Percentiles rank a stretch among this genome's conserved stretches.
phyloP scores from a whole-genome alignment of 257 asterid species.

The Capsicum rhomboideum region DNA sequence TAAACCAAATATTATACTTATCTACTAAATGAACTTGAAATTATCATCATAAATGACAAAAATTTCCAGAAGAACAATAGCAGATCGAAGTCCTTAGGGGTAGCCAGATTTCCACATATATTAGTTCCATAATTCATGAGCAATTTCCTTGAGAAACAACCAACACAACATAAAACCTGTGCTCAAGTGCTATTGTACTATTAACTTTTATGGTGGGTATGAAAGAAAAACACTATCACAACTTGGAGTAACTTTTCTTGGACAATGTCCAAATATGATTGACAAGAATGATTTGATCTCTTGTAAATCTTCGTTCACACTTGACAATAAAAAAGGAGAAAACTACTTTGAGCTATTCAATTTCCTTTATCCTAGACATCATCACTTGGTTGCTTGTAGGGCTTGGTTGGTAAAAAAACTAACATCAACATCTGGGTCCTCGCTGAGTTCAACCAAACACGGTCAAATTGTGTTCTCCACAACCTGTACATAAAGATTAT shows the following conservation, averaged over 20 bases:
- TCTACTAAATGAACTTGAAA: too few relatives aligned
- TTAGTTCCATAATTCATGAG: not conserved
- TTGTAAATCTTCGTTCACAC: not conserved
- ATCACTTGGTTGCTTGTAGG: conserved; percentile 59
- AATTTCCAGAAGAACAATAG: too few relatives aligned
- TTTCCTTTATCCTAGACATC: conserved; percentile 50
- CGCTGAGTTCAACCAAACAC: conserved; percentile 66
- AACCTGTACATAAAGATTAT: conserved; percentile 34
- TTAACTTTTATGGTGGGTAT: not conserved
- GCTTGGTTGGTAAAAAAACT: conserved; percentile 82
- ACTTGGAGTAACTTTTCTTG: not conserved
- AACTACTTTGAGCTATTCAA: not conserved
- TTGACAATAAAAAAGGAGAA: not conserved
- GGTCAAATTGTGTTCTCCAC: conserved; percentile 77
- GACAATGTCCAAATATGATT: not conserved
- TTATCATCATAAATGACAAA: too few relatives aligned
- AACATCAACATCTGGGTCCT: conserved; percentile 95
- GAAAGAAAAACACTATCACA: not conserved
- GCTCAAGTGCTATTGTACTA: not conserved
- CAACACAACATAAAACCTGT: not conserved
- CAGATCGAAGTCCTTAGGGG: too few relatives aligned
- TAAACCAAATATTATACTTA: too few relatives aligned
- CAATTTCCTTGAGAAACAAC: not conserved
- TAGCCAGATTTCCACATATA: too few relatives aligned
- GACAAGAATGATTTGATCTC: not conserved